Evolutionary conservation across 768 basidiomycete genomes (phyloP).

Genomic region (Pleurotus tuber-regium): DNA sequence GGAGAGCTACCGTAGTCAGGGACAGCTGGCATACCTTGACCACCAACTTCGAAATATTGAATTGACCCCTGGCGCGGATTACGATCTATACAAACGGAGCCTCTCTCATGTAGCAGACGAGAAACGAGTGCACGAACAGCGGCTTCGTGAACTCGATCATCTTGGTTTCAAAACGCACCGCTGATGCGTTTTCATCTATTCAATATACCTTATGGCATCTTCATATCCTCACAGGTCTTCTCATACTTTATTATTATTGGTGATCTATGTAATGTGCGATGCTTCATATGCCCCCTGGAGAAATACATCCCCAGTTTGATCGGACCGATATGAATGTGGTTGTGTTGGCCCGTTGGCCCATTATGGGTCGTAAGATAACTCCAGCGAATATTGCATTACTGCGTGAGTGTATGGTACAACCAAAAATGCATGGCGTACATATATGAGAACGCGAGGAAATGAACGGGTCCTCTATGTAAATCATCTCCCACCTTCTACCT

Average conservation of each 20-base stretch:
- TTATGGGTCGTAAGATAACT: too few relatives aligned
- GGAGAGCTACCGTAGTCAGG: conserved; percentile 27
- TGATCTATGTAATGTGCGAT: too few relatives aligned
- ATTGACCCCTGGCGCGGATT: conserved; percentile 25
- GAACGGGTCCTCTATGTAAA: too few relatives aligned
- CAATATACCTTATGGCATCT: not conserved
- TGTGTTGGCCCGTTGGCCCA: too few relatives aligned
- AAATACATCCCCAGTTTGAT: too few relatives aligned
- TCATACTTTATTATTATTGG: not conserved
- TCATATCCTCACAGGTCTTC: not conserved
- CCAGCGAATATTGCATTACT: not conserved
- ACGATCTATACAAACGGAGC: conserved; percentile 33
- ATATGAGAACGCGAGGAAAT: not conserved
- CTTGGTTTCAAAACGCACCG: conserved; percentile 26
- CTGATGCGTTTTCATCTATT: not conserved
- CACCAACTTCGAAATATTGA: conserved; percentile 31
- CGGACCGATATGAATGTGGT: too few relatives aligned
- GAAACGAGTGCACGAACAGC: conserved; percentile 17
- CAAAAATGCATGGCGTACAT: conserved; percentile 3
- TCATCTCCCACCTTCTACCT: too few relatives aligned
- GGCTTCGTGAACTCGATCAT: conserved; percentile 19
- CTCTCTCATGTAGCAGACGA: conserved; percentile 27
- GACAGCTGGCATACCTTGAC: conserved; percentile 41
- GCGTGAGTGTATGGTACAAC: conserved; percentile 2
- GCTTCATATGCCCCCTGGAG: too few relatives aligned